Percentiles rank a stretch among this genome's conserved stretches.
Evolutionary conservation across 306 rosid genomes (phyloP).

Genomic region (Cucumis hystrix): DNA sequence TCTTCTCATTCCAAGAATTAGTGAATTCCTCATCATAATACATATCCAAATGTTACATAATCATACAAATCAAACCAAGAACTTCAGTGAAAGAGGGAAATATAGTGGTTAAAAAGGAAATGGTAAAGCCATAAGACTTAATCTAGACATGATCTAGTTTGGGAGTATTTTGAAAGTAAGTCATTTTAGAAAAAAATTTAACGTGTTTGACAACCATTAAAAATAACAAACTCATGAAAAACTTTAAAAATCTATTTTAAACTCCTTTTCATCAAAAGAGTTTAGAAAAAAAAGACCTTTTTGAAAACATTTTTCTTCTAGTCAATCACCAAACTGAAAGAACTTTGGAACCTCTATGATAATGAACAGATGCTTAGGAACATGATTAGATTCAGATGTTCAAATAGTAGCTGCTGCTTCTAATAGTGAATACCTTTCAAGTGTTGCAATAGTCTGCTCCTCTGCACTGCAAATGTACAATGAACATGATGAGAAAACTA

Average conservation of each 20-base stretch:
- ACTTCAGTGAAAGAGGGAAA: neutral
- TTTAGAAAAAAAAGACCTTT: too few relatives aligned
- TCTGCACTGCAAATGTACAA: neutral
- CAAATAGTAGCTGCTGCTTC: neutral
- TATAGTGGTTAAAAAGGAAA: neutral
- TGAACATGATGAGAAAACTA: neutral
- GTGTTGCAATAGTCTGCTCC: conserved; percentile 2
- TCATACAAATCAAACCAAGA: neutral
- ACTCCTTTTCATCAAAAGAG: too few relatives aligned
- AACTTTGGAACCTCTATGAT: neutral
- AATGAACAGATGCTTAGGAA: neutral
- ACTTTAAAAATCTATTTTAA: too few relatives aligned
- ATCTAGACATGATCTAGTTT: neutral
- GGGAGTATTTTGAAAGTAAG: too few relatives aligned
- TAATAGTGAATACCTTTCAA: neutral
- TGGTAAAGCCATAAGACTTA: neutral
- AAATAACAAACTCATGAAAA: too few relatives aligned
- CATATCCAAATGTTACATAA: neutral
- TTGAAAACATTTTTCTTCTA: too few relatives aligned
- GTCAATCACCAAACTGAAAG: neutral
- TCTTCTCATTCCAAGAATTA: neutral
- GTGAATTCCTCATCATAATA: neutral
- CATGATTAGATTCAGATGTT: neutral
- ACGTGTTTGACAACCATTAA: too few relatives aligned
- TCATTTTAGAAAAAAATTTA: too few relatives aligned